Conservation (phyloP, 2,329 filamentous ascomycete genomes). For the Ophiostoma angusticollis region DNA sequence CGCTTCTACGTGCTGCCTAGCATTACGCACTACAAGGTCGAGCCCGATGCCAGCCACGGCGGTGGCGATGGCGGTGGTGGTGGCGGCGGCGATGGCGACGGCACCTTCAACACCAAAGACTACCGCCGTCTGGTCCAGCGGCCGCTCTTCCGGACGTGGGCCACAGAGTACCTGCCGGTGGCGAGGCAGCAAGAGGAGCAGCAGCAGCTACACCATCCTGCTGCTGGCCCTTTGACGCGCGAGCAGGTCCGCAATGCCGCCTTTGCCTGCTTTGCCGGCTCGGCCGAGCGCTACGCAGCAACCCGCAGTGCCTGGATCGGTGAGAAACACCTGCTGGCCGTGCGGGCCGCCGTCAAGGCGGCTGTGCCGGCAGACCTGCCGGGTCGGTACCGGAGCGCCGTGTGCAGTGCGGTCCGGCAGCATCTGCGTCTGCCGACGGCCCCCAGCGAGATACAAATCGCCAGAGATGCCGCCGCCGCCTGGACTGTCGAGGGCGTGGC, state of each 20-base stretch:
- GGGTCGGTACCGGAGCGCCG: slow-evolving; percentile 21
- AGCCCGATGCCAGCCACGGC: slow-evolving; percentile 12
- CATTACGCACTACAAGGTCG: too few species aligned
- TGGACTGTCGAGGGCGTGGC: slow-evolving; percentile 30
- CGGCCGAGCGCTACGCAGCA: slow-evolving; percentile 29
- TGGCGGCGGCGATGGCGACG: slow-evolving; percentile 19
- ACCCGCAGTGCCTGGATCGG: slow-evolving; percentile 29
- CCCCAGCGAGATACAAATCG: neutral
- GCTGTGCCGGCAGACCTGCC: slow-evolving; percentile 17
- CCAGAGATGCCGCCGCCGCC: slow-evolving; percentile 16
- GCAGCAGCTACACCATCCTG: slow-evolving; percentile 17
- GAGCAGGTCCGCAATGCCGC: slow-evolving; percentile 38
- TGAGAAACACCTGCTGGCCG: slow-evolving; percentile 26
- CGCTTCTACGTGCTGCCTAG: slow-evolving; percentile 43
- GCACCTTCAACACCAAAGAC: slow-evolving; percentile 35
- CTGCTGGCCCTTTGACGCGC: slow-evolving; percentile 20
- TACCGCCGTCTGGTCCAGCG: slow-evolving; percentile 41
- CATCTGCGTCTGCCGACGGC: neutral
- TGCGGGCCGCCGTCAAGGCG: slow-evolving; percentile 25
- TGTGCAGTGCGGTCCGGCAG: slow-evolving; percentile 32
- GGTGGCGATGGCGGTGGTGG: slow-evolving; percentile 9
- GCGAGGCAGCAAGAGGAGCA: slow-evolving; percentile 15
- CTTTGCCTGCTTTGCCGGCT: slow-evolving; percentile 34
- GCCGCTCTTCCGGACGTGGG: slow-evolving; percentile 45
- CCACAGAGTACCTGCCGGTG: slow-evolving; percentile 48